Evolutionary conservation across 2,329 filamentous ascomycete genomes (phyloP).

Genomic region (Monilinia vaccinii-corymbosi): DNA sequence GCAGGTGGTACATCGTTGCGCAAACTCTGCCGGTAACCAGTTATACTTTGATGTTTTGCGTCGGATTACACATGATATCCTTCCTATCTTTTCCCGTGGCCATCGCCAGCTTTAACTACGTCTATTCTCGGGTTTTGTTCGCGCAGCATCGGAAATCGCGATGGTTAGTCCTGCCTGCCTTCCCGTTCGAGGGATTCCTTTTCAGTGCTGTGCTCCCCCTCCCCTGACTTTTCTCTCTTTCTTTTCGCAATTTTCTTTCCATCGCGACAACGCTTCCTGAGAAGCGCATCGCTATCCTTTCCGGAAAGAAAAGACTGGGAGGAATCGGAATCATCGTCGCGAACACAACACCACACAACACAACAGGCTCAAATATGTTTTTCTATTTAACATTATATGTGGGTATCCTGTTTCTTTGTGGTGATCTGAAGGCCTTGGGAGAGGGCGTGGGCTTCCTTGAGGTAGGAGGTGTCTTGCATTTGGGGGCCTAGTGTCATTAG

Average conservation of each 20-base stretch:
- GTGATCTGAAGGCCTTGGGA: constrained; percentile 22
- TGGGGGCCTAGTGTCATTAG: constrained; percentile 22
- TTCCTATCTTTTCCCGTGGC: not conserved
- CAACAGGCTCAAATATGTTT: constrained; percentile 47
- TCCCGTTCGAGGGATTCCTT: no score
- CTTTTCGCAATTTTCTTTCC: constrained; percentile 27
- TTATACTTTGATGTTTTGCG: not conserved
- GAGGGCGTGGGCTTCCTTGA: constrained; percentile 22
- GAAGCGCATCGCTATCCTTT: constrained; percentile 42
- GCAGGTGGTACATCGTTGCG: not conserved
- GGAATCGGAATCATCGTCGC: constrained; percentile 45
- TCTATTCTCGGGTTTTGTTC: not conserved
- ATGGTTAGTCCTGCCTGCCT: constrained; percentile 35
- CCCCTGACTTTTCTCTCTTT: constrained; percentile 39
- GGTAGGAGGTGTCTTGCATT: constrained; percentile 28
- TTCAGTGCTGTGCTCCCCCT: no score
- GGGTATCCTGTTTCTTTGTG: constrained; percentile 32
- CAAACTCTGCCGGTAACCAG: not conserved
- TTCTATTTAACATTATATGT: constrained; percentile 42
- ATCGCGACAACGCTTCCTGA: constrained; percentile 46
- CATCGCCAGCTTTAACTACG: no score
- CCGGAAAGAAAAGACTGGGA: constrained; percentile 37
- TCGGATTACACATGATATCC: not conserved
- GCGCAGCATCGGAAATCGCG: not conserved
- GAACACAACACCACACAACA: no score